Evolutionary conservation across 1,284 basidiomycete genomes (phyloP), one percentile per base, ranked within the genome.

Genomic region (Trichosporon ovoides): DNA sequence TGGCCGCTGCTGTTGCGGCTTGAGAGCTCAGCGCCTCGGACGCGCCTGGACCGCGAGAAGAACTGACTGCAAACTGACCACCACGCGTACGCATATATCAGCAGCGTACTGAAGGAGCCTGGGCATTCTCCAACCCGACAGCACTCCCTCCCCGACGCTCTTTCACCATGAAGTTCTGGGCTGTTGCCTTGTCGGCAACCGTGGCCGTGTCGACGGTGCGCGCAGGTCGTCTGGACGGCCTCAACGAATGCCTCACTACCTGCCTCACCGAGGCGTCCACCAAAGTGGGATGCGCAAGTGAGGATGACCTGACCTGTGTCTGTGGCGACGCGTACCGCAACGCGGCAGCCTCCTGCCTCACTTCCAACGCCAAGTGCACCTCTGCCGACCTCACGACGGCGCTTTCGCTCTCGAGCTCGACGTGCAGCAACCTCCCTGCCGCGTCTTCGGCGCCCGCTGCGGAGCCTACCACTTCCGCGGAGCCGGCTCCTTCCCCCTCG

Each of bases 301-400:
- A 52, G 22, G 14, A 33, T 33, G 55, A 56, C 55, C 40, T 19
- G 9, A 49, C 55, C 11, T 56, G 55, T 37, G 2, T 56, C 14
- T 56, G 55, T 49, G 35, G 31, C 19, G 28, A 33, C 38, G 38
- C 31, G 7, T 56, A 52, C 55, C 50, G 38, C 31, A n/a, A 19
- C 33, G 49, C 49, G 12, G 55, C 55, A 5, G 38, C 49, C 1
- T 7, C 19, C 4, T 56, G 55, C 33, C 28, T 56, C 7, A 40
- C 33, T 19, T 16, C 38, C 20, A 51, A 51, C 38, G 19, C 57
- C 5, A 36, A 34, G 18, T 38, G 56, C n/a, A 3, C 40, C 10
- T 33, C 55, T 19, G 10, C 37, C 13, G 53, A 58, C 48, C n/a
- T 58, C 11, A 28, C n/a, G 2, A 53, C 48, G n/a, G 57, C 38